Evolutionary conservation across 1,139 yeast species (phyloP), one percentile per base, ranked within the genome.

Genomic region (Torulaspora globosa): DNA sequence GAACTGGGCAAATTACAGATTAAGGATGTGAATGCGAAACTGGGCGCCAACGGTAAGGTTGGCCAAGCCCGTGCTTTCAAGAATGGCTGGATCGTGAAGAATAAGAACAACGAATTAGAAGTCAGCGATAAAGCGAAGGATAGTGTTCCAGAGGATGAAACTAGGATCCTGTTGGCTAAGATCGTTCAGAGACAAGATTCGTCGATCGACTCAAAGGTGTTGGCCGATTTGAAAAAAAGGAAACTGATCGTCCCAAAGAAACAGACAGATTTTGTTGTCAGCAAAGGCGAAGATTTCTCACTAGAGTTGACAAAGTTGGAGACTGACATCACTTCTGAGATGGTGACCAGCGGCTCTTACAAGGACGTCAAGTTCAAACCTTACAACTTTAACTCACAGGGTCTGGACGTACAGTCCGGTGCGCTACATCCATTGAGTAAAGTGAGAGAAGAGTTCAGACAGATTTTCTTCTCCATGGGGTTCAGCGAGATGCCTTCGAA

Each of bases 31-130:
- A 79, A 80, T 43, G 67, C 80, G 49, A 79, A 83, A 54, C 74
- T 90, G 68, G 97, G 97, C 42, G 71, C 81, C 41, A 78, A 80
- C 52, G 97, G 97, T 49, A 82, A 84, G 59, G 77, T 90, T 53
- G 99, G 98, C 50, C 98, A 92, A 71, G 96, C 95, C 59, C 84
- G 90, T 62, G 98, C 97, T n/a, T 92, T 92, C 77, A 92, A 89
- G 70, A 90, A 90, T 68, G 95, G 95, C 41, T 92, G 99, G 99
- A 82, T 92, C 60, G 72, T 79, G 56, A 92, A 92, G 68, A 85
- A 84, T 53, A 95, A 94, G 44, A 95, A 86, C 58, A 69, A 64
- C 42, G 79, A 74, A 62, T 75, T 92, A 57, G 78, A 86, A 41
- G 71, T 88, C 19, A 80, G 65, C 43, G 72, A 66, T 3, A 75